Evolutionary conservation across 2,329 filamentous ascomycete genomes (phyloP).

Genomic region (Scedosporium apiospermum): DNA sequence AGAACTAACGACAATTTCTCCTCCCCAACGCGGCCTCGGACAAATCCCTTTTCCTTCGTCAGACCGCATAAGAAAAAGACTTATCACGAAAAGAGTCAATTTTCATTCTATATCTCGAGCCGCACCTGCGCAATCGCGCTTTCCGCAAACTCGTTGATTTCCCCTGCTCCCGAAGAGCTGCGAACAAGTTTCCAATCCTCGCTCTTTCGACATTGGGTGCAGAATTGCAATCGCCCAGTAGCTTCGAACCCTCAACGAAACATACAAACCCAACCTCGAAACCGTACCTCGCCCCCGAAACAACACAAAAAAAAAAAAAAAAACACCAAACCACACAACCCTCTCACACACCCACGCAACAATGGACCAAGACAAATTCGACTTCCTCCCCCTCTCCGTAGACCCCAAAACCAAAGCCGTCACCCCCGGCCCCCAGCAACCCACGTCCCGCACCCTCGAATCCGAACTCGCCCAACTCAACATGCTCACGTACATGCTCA

Average conservation of each 20-base stretch:
- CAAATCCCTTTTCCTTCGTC: no score
- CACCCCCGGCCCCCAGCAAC: conserved; percentile 29
- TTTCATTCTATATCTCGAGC: no score
- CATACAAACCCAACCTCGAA: no score
- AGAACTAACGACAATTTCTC: not conserved
- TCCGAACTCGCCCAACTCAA: conserved; percentile 68
- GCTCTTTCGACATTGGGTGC: no score
- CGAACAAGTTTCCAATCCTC: no score
- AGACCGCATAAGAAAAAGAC: no score
- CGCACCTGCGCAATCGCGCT: no score
- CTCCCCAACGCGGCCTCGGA: not conserved
- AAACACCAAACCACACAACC: not conserved
- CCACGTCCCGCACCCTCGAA: conserved; percentile 40
- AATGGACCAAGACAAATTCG: conserved; percentile 64
- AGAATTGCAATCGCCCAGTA: no score
- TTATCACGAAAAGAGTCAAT: no score
- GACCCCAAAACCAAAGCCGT: conserved; percentile 77
- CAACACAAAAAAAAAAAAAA: not conserved
- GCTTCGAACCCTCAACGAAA: no score
- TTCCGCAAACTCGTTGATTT: no score
- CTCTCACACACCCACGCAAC: conserved; percentile 8
- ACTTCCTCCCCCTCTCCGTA: conserved; percentile 69
- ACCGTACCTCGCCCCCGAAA: not conserved
- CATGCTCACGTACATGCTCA: conserved; percentile 63
- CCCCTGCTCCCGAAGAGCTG: no score